These are phyloP conservation scores for Coemansia furcata DNA, from an alignment of 192 early-diverging fungal species.

Conservation along the genomic window DNA sequence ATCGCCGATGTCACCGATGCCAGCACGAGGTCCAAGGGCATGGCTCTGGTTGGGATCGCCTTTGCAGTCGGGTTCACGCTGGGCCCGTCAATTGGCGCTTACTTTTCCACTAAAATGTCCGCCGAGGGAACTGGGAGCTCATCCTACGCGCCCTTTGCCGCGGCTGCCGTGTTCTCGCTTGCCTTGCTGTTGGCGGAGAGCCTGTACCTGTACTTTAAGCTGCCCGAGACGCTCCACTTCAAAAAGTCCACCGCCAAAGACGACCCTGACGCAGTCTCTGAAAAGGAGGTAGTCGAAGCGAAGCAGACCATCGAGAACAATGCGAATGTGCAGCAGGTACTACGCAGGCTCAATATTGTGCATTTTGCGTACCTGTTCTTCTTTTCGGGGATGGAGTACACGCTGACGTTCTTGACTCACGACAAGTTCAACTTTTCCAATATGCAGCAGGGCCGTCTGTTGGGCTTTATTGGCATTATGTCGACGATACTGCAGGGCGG, in stretches of 20 bases:
- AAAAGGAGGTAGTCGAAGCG: neutral
- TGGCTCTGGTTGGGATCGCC: constrained; percentile 95
- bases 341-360: constrained; percentile 61
- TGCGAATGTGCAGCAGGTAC: constrained; percentile 4
- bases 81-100: constrained; percentile 88
- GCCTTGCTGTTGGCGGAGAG: constrained; percentile 79
- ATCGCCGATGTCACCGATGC: constrained; percentile 90
- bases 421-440: constrained; percentile 86
- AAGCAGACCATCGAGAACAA: neutral
- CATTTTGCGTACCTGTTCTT: constrained; percentile 90
- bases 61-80: constrained; percentile 95
- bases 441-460: constrained; percentile 84
- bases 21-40: constrained; percentile 68
- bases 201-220: constrained; percentile 64
- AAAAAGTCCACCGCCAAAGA: neutral
- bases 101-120: constrained; percentile 43
- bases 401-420: constrained; percentile 92
- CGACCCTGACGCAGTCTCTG: neutral
- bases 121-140: neutral
- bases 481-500: constrained; percentile 91
- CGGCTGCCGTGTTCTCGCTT: constrained; percentile 84
- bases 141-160: constrained; percentile 70
- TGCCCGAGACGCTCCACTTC: constrained; percentile 76
- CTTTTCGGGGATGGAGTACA: constrained; percentile 99
- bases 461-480: constrained; percentile 84